Evolutionary conservation across 2,329 filamentous ascomycete species (phyloP).

Genomic region (Amauroascus niger): DNA sequence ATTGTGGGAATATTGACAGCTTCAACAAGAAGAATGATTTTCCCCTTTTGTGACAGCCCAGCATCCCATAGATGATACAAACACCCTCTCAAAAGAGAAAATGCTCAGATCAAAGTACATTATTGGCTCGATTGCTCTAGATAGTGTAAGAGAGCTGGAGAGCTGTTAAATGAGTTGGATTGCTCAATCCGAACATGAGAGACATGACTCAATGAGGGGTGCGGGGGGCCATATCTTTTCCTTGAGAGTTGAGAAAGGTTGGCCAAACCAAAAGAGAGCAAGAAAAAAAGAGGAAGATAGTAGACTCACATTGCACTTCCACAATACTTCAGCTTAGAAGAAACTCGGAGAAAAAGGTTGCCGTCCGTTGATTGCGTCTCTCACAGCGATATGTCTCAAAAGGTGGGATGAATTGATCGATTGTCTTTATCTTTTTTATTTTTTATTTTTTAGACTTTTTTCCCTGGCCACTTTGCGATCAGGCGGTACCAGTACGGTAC

Average conservation of each 20-base stretch:
- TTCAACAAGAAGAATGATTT: too few species aligned
- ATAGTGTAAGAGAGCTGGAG: neutral
- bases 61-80: too few species aligned
- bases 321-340: neutral
- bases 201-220: conserved; percentile 4
- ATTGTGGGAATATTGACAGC: too few species aligned
- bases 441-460: conserved; percentile 1
- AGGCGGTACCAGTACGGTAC: neutral
- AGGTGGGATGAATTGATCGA: neutral
- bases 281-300: neutral
- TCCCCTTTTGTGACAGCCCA: too few species aligned
- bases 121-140: neutral
- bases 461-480: neutral
- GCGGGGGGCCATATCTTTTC: neutral
- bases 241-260: neutral
- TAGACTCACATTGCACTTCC: conserved; percentile 8
- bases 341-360: neutral
- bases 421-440: neutral
- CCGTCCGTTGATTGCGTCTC: neutral
- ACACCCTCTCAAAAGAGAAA: too few species aligned
- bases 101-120: too few species aligned
- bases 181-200: neutral
- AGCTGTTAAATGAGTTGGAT: neutral
- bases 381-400: neutral
- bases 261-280: neutral